These are phyloP conservation scores for Zopfochytrium polystomum DNA, from an alignment of 371 early-diverging fungal species.

Conservation along the genomic window DNA sequence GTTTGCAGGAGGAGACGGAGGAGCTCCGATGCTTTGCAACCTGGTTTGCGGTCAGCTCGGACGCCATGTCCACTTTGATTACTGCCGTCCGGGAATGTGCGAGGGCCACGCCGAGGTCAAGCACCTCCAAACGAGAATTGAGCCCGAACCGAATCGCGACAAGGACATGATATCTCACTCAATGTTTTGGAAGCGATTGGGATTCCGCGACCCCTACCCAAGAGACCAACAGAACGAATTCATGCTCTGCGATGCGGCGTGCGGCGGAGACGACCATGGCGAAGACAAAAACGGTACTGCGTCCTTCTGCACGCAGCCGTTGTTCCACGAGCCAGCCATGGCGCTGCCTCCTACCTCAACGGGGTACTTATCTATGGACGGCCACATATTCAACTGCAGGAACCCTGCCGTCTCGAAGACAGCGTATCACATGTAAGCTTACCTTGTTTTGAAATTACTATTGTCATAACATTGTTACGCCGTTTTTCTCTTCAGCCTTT, in stretches of 20 bases:
- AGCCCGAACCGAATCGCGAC: conserved; percentile 6
- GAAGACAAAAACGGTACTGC: conserved; percentile 7
- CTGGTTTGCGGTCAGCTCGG: conserved; percentile 14
- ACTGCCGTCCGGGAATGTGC: conserved; percentile 19
- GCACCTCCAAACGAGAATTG: background rate
- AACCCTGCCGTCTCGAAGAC: background rate
- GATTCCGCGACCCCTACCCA: conserved; percentile 31
- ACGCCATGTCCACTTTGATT: conserved; percentile 35
- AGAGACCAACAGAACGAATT: conserved; percentile 23
- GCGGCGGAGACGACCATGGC: conserved; percentile 28
- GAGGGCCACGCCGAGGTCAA: background rate
- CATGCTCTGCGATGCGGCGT: conserved; percentile 26
- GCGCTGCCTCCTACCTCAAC: conserved; percentile 7
- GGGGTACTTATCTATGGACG: conserved; percentile 21
- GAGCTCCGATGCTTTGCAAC: background rate
- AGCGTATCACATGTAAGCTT: conserved; percentile 2
- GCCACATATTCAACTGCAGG: background rate
- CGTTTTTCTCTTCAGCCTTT: conserved; percentile 14
- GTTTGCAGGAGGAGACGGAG: conserved; percentile 11
- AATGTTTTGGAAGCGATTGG: conserved; percentile 28
- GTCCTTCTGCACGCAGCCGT: conserved; percentile 28
- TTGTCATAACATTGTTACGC: no score
- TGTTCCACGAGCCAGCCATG: conserved; percentile 25
- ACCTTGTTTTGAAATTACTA: no score
- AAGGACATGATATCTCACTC: conserved; percentile 14